Base-by-base conservation (phyloP, 495 filamentous ascomycete genomes). In the Tuber calosporum region DNA sequence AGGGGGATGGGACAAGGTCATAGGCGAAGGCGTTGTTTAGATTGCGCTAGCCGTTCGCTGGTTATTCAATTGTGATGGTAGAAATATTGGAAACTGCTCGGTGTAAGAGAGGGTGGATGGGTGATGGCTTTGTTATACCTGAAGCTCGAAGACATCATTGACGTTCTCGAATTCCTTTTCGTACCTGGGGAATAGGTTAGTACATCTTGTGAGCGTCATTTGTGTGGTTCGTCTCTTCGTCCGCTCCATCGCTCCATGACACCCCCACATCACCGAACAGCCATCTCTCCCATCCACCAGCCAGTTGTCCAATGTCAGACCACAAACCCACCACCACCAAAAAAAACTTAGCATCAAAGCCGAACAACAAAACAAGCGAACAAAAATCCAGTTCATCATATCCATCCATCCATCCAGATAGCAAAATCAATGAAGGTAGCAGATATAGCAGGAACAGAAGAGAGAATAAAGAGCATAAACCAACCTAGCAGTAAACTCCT, bases 11-110 rank as follows among this genome's bases (percentile, higher is more conserved):
- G 76, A 99, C 95, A 82, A 99, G 89, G 88, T 99, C 95, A 90
- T 99, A 99, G 83, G 95, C 95, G 86, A 99, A 99, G 84, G 92
- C 93, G 86, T 99, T 99, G 90, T 99, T 99, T 79, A 99, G 88
- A 85, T 99, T 99, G 83, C 95, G 93, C 93, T 99, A 81, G 72
- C 72, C 72, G 77, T 72, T 75, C 78, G 74, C 40, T 69, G 19
- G 42, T 67, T 53, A 43, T 39, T 69, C 43, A 66, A 26, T 69
- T 45, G 37, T 39, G 67, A 69, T 69, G 67, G 41, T 22, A 69
- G 41, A 69, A 22, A 38, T 36, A 48, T 62, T 13, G 53, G 53
- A 26, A 15, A 26, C 26, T 62, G n/a, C 53, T 26, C 53, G 5
- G 38, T 26, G 26, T 42, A 45, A 45, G 26, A 43, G 69, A 66